A percentile compares a stretch with the other conserved stretches of the same genome.
phyloP scores from a whole-genome alignment of 495 filamentous ascomycete genomes.

The Astrocystis sublimbata region DNA sequence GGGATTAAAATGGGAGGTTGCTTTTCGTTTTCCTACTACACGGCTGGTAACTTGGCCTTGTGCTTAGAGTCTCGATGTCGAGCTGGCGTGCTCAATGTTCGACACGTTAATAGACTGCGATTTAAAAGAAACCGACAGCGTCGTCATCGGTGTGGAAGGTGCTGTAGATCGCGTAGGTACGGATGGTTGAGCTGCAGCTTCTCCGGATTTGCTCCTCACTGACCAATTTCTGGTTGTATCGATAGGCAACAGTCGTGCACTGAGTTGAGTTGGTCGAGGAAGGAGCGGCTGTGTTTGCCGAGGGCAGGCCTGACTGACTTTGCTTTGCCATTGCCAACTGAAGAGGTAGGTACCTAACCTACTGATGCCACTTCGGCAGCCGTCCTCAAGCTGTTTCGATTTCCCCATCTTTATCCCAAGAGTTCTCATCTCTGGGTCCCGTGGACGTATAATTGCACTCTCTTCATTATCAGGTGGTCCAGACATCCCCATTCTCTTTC shows the following conservation, averaged over 20 bases:
- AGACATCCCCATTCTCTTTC: too few relatives aligned
- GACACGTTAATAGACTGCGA: too few relatives aligned
- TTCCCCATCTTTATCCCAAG: background rate
- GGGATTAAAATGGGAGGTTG: constrained; percentile 20
- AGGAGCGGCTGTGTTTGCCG: background rate
- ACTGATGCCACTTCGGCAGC: background rate
- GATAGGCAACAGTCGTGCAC: too few relatives aligned
- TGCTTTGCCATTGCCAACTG: background rate
- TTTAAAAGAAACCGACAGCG: too few relatives aligned
- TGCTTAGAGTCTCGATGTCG: background rate
- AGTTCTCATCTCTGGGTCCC: background rate
- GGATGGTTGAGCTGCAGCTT: background rate
- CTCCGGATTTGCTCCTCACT: background rate
- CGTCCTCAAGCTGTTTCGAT: background rate
- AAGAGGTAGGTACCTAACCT: background rate
- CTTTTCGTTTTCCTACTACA: constrained; percentile 5
- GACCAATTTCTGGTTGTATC: background rate
- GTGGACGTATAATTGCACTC: background rate
- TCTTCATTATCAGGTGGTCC: too few relatives aligned
- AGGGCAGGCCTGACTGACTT: background rate
- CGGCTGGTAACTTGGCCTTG: background rate
- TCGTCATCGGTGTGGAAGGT: background rate
- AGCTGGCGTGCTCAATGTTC: background rate
- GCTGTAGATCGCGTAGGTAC: background rate
- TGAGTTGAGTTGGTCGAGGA: background rate